A percentile compares a stretch with the other conserved stretches of the same genome.
Evolutionary conservation across 2,329 filamentous ascomycete genomes (phyloP).

Genomic region (Fusarium oxysporum): DNA sequence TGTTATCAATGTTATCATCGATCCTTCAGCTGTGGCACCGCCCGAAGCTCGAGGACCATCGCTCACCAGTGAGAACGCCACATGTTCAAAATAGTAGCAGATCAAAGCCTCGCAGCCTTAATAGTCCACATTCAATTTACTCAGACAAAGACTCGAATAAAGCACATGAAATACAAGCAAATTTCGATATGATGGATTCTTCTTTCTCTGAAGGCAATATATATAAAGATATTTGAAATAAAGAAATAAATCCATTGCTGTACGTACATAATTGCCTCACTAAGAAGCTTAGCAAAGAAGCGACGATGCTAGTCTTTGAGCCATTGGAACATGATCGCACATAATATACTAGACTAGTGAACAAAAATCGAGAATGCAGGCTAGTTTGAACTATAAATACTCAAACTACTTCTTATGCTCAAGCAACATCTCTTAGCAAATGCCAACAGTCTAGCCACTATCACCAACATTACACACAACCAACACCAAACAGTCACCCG

Average conservation of each 20-base stretch:
- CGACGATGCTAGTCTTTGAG: background rate
- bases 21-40: background rate
- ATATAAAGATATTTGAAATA: background rate
- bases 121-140: too few relatives aligned
- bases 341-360: background rate
- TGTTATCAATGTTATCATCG: background rate
- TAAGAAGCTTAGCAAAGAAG: background rate
- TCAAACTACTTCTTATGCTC: background rate
- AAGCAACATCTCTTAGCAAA: background rate
- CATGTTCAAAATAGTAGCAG: too few relatives aligned
- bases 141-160: background rate
- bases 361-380: background rate
- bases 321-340: background rate
- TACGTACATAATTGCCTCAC: too few relatives aligned
- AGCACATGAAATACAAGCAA: background rate
- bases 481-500: background rate
- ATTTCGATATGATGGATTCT: background rate
- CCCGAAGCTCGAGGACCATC: background rate
- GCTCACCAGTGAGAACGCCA: background rate
- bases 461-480: too few relatives aligned
- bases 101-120: too few relatives aligned
- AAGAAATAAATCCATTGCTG: background rate
- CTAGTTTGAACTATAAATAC: background rate
- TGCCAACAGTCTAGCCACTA: too few relatives aligned
- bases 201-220: background rate